A percentile compares a stretch with the other conserved stretches of the same genome.
Conservation (phyloP, 768 basidiomycete species). For the Suillus paluster region DNA sequence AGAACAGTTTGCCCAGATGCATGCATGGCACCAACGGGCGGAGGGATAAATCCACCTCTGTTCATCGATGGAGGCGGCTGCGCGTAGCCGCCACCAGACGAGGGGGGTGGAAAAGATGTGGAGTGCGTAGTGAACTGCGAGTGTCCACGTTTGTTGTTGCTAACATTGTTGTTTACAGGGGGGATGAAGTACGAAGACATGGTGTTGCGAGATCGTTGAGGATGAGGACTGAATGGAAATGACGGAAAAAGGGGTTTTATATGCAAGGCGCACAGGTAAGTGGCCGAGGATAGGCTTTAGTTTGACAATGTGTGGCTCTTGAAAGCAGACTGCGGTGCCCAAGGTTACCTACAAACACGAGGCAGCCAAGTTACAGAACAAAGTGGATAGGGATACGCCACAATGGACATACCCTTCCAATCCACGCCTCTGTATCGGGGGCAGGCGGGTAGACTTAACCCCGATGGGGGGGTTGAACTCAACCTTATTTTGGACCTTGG, state of each 20-base stretch:
- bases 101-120: background rate
- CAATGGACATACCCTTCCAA: background rate
- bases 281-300: background rate
- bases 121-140: background rate
- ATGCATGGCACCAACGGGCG: slow-evolving; percentile 1
- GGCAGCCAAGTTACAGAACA: background rate
- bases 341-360: slow-evolving; percentile 9
- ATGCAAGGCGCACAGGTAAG: background rate
- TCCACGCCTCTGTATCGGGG: background rate
- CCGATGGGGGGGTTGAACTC: slow-evolving; percentile 1
- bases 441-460: background rate
- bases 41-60: slow-evolving; percentile 6
- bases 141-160: background rate
- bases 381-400: slow-evolving; percentile 4
- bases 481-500: slow-evolving; percentile 6
- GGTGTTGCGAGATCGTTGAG: background rate
- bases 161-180: background rate
- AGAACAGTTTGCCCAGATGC: background rate
- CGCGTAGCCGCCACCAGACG: slow-evolving; percentile 4
- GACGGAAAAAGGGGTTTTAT: background rate
- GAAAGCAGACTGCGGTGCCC: background rate
- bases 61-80: background rate
- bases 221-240: background rate
- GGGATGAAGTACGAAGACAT: slow-evolving; percentile 7
- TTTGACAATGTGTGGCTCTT: background rate